Evolutionary conservation across 2,329 filamentous ascomycete species (phyloP), one percentile per base, ranked within the genome.

Genomic region (Tetracladium maxilliforme): DNA sequence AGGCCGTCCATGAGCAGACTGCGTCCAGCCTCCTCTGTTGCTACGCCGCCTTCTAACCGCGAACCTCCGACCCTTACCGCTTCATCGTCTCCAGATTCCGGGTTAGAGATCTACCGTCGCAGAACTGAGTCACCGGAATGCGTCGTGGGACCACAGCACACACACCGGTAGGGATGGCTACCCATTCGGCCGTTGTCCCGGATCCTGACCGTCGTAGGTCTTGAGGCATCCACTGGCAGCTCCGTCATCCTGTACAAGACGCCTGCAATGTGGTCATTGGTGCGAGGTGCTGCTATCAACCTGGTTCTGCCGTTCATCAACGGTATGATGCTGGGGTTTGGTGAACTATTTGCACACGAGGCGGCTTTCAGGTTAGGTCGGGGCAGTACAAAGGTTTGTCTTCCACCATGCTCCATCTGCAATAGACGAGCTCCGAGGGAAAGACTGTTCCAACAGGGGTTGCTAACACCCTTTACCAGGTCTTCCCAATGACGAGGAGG

Each of bases 301-400:
- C 60, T 98, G n/a, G 43, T 98, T 2, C 56, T 98, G 12, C 90
- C 90, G 0, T 98, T 98, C 43, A 71, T 98, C 44, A 98, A 98
- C 54, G 90, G 90, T 23, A 69, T 98, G 61, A 98, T 98, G 90
- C 56, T 98, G 43, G 90, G 90, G 3, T 94, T 98, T 45, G 90
- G 90, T 38, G 90, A 98, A 56, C 56, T 98, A 25, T 87, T 98
- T 51, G 90, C 90, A 27, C 90, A 98, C 46, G 90, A 98, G 57
- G 77, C 82, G 25, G 90, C 90, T 3, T 98, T 87, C 46, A 64
- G 87, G 42, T 58, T 95, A 39, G 90, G 90, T 32, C 98, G 90
- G 90, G 75, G 79, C 35, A 76, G 77, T 27, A 95, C 90, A 31
- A 92, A 90, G 71, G 90, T 94, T 63, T 23, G 67, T 36, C 23